Base-by-base conservation (phyloP, 805 yeast species). In the Schwanniomyces occidentalis region DNA sequence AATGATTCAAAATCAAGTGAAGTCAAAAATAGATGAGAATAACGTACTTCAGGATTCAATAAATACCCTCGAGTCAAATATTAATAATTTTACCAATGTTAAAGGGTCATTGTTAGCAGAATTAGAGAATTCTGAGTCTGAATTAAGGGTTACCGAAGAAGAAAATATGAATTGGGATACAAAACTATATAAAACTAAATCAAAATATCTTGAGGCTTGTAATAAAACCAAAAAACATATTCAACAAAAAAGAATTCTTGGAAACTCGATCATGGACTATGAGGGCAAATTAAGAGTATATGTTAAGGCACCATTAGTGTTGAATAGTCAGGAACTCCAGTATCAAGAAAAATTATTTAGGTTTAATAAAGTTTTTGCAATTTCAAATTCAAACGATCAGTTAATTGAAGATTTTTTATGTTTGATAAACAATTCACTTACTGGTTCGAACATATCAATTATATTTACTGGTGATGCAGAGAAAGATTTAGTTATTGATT, bases 221-320 rank as follows among this genome's bases (percentile, higher is more conserved):
- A 10, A 28, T 3, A 69, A 65, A 40, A 41, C 60, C 24, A 53
- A 56, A 13, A 58, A 55, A 20, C 72, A 69, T 42, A 57, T 55
- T 20, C 48, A 45, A 4, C 60, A 69, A 19, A 58, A 73, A 37
- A 60, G 72, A 42, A 58, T 63, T 7, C 50, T 78, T 24, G 80
- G 77, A 49, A 74, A 75, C 44, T 63, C 75, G 1, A 76, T 78
- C 6, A 51, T 63, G 61, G 52, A 56, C 16, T 51, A 54, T 32
- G 53, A 59, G 32, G 49, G 54, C 0, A 50, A 45, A 25, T 17
- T 48, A 9, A 38, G 70, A 27, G 57, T 59, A 2, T 61, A 55
- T 34, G 44, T 52, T 1, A 44, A 35, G n/a, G 14, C 31, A 19
- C 38, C 23, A n/a, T 28, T 24, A 12, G 23, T 27, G 6, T 18